These are phyloP conservation scores for Carex myosuroides DNA, from an alignment of 176 grass and related monocot species.

Conservation along the genomic window DNA sequence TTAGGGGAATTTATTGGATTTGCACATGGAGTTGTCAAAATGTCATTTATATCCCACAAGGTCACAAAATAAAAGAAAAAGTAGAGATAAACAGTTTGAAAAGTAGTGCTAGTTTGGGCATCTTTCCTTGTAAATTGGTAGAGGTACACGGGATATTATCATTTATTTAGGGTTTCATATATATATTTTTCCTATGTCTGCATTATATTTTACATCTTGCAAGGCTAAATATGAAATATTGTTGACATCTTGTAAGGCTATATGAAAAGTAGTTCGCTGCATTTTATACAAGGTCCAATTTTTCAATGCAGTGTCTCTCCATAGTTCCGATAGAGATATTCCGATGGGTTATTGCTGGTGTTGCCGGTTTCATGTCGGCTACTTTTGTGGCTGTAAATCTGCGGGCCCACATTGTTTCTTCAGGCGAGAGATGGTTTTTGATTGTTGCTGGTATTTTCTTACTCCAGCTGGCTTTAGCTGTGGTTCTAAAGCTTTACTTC, in stretches of 20 bases:
- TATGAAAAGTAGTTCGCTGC: not conserved
- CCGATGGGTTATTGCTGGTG: conserved; percentile 91
- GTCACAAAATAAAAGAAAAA: not conserved
- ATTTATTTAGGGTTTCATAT: too few relatives aligned
- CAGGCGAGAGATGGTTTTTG: conserved; percentile 88
- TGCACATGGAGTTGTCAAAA: not conserved
- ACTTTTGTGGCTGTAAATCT: conserved; percentile 96
- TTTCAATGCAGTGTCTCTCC: conserved; percentile 58
- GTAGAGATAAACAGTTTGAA: not conserved
- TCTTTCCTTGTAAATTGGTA: not conserved
- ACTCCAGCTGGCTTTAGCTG: conserved; percentile 78
- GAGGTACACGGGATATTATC: not conserved
- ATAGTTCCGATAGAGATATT: conserved; percentile 98
- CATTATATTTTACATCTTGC: too few relatives aligned
- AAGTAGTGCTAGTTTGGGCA: not conserved
- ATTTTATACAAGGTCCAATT: not conserved
- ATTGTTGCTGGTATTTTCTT: conserved; percentile 95
- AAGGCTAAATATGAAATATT: too few relatives aligned
- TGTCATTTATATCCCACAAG: not conserved
- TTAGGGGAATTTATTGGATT: not conserved
- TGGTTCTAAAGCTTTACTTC: conserved; percentile 95
- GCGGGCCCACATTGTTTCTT: conserved; percentile 74
- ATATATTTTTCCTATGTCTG: too few relatives aligned
- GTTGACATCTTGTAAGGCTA: too few relatives aligned
- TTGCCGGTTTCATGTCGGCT: conserved; percentile 92